Conservation (phyloP, 2,329 filamentous ascomycete species). For the Drechslerella stenobrocha region DNA sequence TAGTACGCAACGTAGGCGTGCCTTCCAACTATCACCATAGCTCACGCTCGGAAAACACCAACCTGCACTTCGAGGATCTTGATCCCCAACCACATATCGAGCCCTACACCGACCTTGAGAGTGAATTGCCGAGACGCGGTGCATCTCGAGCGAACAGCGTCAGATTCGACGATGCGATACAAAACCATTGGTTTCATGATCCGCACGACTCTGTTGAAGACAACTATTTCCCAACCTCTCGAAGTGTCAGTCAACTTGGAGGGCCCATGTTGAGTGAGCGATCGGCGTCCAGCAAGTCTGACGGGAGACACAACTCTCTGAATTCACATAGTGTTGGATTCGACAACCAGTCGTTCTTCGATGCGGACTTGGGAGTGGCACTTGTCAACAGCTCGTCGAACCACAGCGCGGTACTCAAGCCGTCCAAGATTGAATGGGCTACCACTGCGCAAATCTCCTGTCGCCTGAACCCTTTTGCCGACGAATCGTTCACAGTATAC, state of each 20-base stretch:
- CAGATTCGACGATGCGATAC: slow-evolving; percentile 92
- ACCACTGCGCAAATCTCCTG: slow-evolving; percentile 88
- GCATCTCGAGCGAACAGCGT: slow-evolving; percentile 95
- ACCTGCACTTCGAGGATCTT: slow-evolving; percentile 74
- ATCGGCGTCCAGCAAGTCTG: slow-evolving; percentile 74
- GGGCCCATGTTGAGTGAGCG: slow-evolving; percentile 83
- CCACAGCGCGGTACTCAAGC: slow-evolving; percentile 82
- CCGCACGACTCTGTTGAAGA: slow-evolving; percentile 77
- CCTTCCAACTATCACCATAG: slow-evolving; percentile 38
- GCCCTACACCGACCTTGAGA: slow-evolving; percentile 77
- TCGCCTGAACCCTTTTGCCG: slow-evolving; percentile 83
- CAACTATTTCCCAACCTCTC: slow-evolving; percentile 66
- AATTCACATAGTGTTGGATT: slow-evolving; percentile 74
- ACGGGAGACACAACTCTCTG: slow-evolving; percentile 91
- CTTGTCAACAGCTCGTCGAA: slow-evolving; percentile 69
- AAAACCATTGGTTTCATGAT: slow-evolving; percentile 83
- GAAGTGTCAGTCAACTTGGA: slow-evolving; percentile 78
- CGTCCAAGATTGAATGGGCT: slow-evolving; percentile 95
- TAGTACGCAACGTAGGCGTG: slow-evolving; percentile 34
- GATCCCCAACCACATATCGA: slow-evolving; percentile 81
- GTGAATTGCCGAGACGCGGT: slow-evolving; percentile 81
- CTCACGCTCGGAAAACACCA: slow-evolving; percentile 45
- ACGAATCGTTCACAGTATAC: slow-evolving; percentile 56
- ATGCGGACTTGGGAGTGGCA: slow-evolving; percentile 65
- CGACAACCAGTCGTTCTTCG: slow-evolving; percentile 68